Base-by-base conservation (phyloP, 352 stramenopile species). In the Phytophthora meadii region DNA sequence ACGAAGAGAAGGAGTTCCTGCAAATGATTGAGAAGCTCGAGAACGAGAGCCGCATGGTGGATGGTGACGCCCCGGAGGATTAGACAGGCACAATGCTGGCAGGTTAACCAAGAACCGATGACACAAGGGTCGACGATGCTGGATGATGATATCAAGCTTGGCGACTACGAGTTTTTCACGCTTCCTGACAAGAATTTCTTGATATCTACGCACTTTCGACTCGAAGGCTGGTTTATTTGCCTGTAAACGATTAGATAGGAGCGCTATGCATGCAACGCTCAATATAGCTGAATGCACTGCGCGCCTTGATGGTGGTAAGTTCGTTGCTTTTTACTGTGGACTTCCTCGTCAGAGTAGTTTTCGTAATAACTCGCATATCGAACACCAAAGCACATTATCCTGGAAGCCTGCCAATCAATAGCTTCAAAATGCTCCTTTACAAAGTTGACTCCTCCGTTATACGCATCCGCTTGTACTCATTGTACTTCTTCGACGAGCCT, bases 1-100 rank as follows among this genome's bases (percentile, higher is more conserved):
- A 99, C 79, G 98, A 99, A 79, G 97, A 99, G 84, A 98, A 97
- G 46, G 97, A 99, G 79, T 93, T 99, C 65, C 77, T 99, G 76
- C 96, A 98, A 51, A 99, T 99, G 97, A 99, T 99, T 87, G 97
- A 99, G 80, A 93, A 98, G 73, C 87, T 99, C 44, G 97, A 98
- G 76, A 89, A 98, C 63, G 98, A 99, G 76, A 99, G 99, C 82
- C 95, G 97, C 75, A 96, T 99, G 84, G 94, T 99, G 42, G 97
- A 99, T 66, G 98, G 97, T 45, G 98, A 99, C 76, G 97, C 95
- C 40, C 95, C 96, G 28, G 98, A 99, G 71, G 97, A 99, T 66
- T 88, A 88, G 65, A 71, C 30, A 63, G 54, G 39, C 15, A 56
- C 46, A 59, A 12, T 24, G 36, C 54, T 54, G 54, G 42, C 42